Evolutionary conservation across 2,329 filamentous ascomycete species (phyloP).

Genomic region (Trichoderma koningii): DNA sequence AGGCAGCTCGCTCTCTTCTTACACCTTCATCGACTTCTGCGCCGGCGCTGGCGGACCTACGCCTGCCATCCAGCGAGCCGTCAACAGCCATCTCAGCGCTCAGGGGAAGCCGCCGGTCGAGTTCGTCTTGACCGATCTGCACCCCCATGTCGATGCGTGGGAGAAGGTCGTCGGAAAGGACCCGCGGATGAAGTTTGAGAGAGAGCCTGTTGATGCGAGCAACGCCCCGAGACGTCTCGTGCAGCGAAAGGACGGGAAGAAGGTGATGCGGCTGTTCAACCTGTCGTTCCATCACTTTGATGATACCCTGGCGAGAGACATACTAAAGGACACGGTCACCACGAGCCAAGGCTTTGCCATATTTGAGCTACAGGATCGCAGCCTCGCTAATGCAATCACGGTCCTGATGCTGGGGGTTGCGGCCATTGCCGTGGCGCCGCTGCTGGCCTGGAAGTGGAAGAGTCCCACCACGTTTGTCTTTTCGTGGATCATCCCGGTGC

Average conservation of each 20-base stretch:
- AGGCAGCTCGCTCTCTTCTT: constrained; percentile 49
- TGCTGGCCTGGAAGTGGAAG: constrained; percentile 55
- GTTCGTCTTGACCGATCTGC: constrained; percentile 67
- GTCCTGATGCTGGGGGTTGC: constrained; percentile 55
- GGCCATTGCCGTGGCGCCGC: constrained; percentile 54
- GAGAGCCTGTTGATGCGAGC: constrained; percentile 65
- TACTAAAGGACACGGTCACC: constrained; percentile 65
- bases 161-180: constrained; percentile 53
- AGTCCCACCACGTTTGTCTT: constrained; percentile 52
- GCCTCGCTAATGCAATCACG: constrained; percentile 54
- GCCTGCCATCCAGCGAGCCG: constrained; percentile 60
- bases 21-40: constrained; percentile 74
- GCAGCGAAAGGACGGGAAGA: constrained; percentile 42
- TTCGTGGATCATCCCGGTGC: constrained; percentile 53
- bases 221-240: constrained; percentile 57
- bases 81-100: constrained; percentile 52
- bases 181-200: constrained; percentile 60
- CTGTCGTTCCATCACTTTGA: constrained; percentile 72
- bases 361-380: constrained; percentile 72
- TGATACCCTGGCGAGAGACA: constrained; percentile 53
- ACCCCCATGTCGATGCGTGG: constrained; percentile 65
- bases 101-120: constrained; percentile 43
- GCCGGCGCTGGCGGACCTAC: constrained; percentile 73
- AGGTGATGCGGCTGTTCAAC: constrained; percentile 70
- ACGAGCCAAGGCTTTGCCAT: constrained; percentile 70